Evolutionary conservation across 1,284 basidiomycete genomes (phyloP).

Genomic region (Cutaneotrichosporon sp.): DNA sequence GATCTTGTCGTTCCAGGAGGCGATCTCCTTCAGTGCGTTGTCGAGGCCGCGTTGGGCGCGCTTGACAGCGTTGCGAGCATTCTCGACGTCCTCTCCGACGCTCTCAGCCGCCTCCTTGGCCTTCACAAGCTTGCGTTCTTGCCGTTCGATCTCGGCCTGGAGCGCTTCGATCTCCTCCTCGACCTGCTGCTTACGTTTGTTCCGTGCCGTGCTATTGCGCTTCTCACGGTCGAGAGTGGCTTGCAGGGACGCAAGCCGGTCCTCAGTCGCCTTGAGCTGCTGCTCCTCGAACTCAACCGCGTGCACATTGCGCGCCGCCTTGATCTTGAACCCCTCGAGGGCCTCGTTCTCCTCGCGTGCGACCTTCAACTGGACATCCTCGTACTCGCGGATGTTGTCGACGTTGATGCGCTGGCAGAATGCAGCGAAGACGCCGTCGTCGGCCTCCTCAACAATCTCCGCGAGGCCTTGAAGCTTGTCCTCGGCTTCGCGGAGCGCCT

Average conservation of each 20-base stretch:
- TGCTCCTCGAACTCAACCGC: conserved; percentile 81
- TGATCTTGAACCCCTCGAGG: conserved; percentile 76
- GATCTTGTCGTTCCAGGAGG: conserved; percentile 87
- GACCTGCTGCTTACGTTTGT: conserved; percentile 60
- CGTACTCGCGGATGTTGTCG: conserved; percentile 85
- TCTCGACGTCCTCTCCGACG: conserved; percentile 60
- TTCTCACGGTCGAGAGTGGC: conserved; percentile 62
- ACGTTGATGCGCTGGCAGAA: conserved; percentile 85
- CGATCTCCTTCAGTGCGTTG: conserved; percentile 84
- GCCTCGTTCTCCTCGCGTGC: conserved; percentile 85
- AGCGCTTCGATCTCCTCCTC: conserved; percentile 66
- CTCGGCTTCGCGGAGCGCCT: conserved; percentile 59
- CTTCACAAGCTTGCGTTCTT: conserved; percentile 63
- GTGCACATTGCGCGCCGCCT: conserved; percentile 81
- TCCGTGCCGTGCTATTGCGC: conserved; percentile 57
- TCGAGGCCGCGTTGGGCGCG: conserved; percentile 77
- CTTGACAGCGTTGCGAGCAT: conserved; percentile 67
- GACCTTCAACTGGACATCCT: conserved; percentile 83
- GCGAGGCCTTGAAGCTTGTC: conserved; percentile 62
- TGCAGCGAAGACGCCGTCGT: conserved; percentile 72
- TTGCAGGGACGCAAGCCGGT: conserved; percentile 64
- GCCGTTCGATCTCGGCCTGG: conserved; percentile 61
- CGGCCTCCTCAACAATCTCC: conserved; percentile 68
- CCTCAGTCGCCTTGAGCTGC: conserved; percentile 64
- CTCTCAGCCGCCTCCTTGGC: conserved; percentile 58